Evolutionary conservation across 306 rosid species (phyloP).

Genomic region (Astragalus membranaceus): DNA sequence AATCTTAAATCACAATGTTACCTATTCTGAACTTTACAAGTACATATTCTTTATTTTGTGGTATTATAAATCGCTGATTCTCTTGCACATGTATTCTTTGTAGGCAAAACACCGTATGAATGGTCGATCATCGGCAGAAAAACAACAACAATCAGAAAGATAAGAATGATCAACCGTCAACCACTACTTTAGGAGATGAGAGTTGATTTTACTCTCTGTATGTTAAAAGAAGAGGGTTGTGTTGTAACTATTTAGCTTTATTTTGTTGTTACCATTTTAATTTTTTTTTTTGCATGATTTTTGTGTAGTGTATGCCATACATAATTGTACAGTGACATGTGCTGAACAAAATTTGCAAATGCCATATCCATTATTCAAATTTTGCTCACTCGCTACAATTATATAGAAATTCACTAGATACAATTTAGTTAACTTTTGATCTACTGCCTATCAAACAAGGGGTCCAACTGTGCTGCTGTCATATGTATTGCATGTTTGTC

Average conservation of each 20-base stretch:
- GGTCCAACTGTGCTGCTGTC: neutral
- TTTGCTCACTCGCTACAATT: neutral
- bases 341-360: neutral
- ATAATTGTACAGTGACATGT: neutral
- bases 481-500: no score
- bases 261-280: neutral
- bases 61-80: neutral
- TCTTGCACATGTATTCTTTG: neutral
- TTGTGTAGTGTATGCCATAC: neutral
- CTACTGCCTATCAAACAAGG: neutral
- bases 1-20: neutral
- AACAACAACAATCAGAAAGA: neutral
- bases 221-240: neutral
- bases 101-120: neutral
- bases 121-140: neutral
- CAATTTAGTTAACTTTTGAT: neutral
- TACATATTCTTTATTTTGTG: neutral
- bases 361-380: neutral
- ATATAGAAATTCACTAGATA: neutral
- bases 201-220: neutral
- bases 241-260: neutral
- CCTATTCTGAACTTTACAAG: neutral
- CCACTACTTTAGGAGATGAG: neutral
- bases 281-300: neutral
- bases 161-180: neutral